Conservation (phyloP, 768 basidiomycete genomes). For the Pulveroboletus sp. region DNA sequence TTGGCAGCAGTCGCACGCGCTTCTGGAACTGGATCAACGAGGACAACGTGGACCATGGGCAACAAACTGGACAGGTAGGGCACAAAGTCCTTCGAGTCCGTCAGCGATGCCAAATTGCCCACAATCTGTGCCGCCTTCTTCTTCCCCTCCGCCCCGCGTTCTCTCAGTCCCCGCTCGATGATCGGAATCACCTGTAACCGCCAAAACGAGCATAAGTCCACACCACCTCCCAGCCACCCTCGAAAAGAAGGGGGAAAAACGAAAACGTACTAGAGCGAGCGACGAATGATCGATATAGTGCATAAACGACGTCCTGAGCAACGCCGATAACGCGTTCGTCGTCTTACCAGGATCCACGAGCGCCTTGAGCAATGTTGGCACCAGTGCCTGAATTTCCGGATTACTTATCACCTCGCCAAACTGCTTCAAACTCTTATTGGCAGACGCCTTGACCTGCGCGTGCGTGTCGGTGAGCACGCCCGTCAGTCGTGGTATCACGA, state of each 20-base stretch:
- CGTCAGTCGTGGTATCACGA: constrained; percentile 94
- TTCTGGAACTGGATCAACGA: constrained; percentile 97
- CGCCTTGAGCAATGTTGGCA: constrained; percentile 86
- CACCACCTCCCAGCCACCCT: not conserved
- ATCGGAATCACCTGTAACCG: constrained; percentile 82
- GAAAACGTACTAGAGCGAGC: constrained; percentile 64
- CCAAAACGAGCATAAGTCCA: not conserved
- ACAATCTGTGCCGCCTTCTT: constrained; percentile 95
- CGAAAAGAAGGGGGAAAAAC: not conserved
- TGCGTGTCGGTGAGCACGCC: constrained; percentile 96
- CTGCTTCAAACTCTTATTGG: constrained; percentile 93
- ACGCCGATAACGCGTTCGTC: constrained; percentile 71
- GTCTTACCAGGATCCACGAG: constrained; percentile 94
- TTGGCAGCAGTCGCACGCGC: constrained; percentile 97
- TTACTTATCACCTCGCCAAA: constrained; percentile 99
- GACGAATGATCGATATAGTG: constrained; percentile 99
- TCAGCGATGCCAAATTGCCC: constrained; percentile 90
- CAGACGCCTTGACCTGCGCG: constrained; percentile 87
- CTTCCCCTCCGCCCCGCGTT: constrained; percentile 91
- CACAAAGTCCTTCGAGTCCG: constrained; percentile 87
- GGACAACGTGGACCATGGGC: constrained; percentile 86
- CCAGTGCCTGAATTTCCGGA: constrained; percentile 91
- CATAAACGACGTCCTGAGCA: constrained; percentile 93
- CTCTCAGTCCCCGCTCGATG: constrained; percentile 85
- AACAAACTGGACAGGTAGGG: constrained; percentile 88